Conservation (phyloP, 2,329 filamentous ascomycete species). For the Fusarium irregulare region DNA sequence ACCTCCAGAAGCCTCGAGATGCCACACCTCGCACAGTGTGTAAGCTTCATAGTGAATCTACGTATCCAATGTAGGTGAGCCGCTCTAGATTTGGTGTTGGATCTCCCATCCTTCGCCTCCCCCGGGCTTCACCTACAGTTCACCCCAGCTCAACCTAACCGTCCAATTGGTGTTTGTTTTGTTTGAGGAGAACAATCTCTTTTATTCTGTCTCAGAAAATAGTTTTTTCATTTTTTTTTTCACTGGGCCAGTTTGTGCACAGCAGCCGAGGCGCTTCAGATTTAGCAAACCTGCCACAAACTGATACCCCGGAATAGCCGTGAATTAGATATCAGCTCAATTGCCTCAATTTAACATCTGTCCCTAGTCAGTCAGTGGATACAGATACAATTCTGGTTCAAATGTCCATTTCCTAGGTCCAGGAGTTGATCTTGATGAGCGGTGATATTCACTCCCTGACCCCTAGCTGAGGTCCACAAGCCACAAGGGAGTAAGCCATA, state of each 20-base stretch:
- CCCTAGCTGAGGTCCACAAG: slow-evolving; percentile 34
- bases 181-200: slow-evolving; percentile 25
- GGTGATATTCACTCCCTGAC: slow-evolving; percentile 31
- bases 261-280: slow-evolving; percentile 14
- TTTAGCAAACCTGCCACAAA: not conserved
- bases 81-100: slow-evolving; percentile 37
- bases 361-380: slow-evolving; percentile 13
- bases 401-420: slow-evolving; percentile 24
- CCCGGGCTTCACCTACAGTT: slow-evolving; percentile 26
- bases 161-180: slow-evolving; percentile 38
- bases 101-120: slow-evolving; percentile 36
- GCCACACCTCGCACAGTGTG: slow-evolving; percentile 30
- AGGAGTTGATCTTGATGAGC: slow-evolving; percentile 29
- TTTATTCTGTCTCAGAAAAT: slow-evolving; percentile 8
- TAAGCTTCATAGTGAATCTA: slow-evolving; percentile 1
- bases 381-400: slow-evolving; percentile 15
- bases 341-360: not conserved
- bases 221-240: not conserved
- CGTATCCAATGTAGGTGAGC: slow-evolving; percentile 13
- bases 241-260: slow-evolving; percentile 10
- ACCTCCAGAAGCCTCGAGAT: slow-evolving; percentile 31
- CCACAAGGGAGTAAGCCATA: slow-evolving; percentile 39
- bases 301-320: slow-evolving; percentile 1
- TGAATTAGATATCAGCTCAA: not conserved
- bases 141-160: slow-evolving; percentile 30